A percentile compares a stretch with the other conserved stretches of the same genome.
phyloP scores from a whole-genome alignment of 495 filamentous ascomycete species.

The Venustampulla echinocandica region DNA sequence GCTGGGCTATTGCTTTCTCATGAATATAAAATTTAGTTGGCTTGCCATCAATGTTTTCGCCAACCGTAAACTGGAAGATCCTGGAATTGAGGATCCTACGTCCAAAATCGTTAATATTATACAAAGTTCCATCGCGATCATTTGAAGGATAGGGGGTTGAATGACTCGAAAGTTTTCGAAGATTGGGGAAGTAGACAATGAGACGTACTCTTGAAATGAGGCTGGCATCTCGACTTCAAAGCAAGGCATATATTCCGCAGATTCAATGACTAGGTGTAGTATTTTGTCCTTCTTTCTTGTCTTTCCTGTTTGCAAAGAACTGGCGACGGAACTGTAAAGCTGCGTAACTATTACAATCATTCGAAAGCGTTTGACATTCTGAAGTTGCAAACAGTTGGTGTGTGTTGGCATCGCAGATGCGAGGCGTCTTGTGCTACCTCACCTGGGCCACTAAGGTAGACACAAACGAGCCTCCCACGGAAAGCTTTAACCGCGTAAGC shows the following conservation, averaged over 20 bases:
- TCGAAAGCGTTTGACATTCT: neutral
- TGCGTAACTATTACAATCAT: neutral
- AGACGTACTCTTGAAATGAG: neutral
- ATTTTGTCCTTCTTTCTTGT: neutral
- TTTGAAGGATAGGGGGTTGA: neutral
- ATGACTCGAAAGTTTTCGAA: neutral
- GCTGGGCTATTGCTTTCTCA: conserved; percentile 12
- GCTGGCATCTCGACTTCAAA: neutral
- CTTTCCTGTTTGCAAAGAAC: neutral
- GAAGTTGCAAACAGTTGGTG: neutral
- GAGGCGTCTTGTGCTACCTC: no score
- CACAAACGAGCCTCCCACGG: no score
- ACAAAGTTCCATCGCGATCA: no score
- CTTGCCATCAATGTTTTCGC: neutral
- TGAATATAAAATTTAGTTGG: neutral
- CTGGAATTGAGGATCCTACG: conserved; percentile 2
- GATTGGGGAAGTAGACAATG: neutral
- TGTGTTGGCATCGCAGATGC: neutral
- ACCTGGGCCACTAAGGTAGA: no score
- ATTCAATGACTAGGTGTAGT: neutral
- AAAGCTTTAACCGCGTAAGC: no score
- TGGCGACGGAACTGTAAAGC: neutral
- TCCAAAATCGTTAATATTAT: neutral
- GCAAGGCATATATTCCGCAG: neutral
- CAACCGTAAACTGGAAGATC: neutral